phyloP scores from a whole-genome alignment of 202 grass and related monocot species.

The Hordeum pubiflorum region DNA sequence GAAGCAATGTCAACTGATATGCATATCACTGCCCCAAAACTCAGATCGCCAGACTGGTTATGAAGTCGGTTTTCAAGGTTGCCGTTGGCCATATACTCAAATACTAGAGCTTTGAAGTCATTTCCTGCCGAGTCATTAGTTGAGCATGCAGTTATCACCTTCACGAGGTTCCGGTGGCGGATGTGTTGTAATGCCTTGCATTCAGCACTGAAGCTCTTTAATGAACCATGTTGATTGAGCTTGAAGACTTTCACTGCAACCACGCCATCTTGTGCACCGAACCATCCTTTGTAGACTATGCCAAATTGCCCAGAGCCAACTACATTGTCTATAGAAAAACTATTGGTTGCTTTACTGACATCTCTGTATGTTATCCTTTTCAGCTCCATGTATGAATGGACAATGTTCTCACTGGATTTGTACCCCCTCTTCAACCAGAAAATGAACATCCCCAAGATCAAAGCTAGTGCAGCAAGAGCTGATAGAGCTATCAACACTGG shows the following conservation, averaged over 20 bases:
- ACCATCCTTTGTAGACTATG: constrained; percentile 24
- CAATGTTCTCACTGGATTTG: neutral
- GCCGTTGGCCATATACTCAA: constrained; percentile 3
- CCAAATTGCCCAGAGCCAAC: constrained; percentile 25
- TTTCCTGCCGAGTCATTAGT: neutral
- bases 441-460: neutral
- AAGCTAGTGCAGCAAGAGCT: neutral
- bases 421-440: neutral
- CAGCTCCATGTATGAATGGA: neutral
- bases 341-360: constrained; percentile 22
- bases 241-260: constrained; percentile 37
- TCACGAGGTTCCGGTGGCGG: neutral
- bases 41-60: neutral
- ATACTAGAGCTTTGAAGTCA: constrained; percentile 1
- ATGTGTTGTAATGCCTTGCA: constrained; percentile 24
- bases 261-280: neutral
- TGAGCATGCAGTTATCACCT: neutral
- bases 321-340: constrained; percentile 19
- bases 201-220: constrained; percentile 25
- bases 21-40: neutral
- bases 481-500: neutral
- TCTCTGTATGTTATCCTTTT: constrained; percentile 25
- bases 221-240: constrained; percentile 15
- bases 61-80: constrained; percentile 23
- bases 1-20: constrained; percentile 24